A percentile compares a stretch with the other conserved stretches of the same genome.
Conservation (phyloP, 345 rosid species). For the Eucalyptus pumila region DNA sequence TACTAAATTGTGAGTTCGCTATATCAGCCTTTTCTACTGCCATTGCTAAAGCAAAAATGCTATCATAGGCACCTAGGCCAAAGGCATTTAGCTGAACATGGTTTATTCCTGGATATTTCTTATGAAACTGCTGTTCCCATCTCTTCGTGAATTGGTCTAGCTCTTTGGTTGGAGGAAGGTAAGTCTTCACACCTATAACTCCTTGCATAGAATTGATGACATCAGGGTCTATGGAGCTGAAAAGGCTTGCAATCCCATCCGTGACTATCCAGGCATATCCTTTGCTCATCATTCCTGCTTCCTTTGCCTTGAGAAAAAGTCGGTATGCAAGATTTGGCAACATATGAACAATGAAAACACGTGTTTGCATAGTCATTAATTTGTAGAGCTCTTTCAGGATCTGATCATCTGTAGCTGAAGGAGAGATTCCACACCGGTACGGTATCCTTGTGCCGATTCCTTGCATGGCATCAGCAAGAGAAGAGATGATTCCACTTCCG, state of each 20-base stretch:
- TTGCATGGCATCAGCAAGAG: conserved; percentile 21
- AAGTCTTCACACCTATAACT: conserved; percentile 16
- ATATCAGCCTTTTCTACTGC: not conserved
- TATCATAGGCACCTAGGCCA: conserved; percentile 20
- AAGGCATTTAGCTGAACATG: not conserved
- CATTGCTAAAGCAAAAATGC: not conserved
- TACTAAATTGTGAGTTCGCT: not conserved
- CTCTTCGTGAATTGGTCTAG: not conserved
- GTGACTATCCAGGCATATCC: conserved; percentile 52
- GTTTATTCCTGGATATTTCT: not conserved
- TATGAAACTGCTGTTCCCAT: conserved; percentile 11
- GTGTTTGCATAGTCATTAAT: conserved; percentile 39
- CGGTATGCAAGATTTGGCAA: conserved; percentile 5
- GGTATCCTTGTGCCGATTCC: not conserved
- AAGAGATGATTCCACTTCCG: conserved; percentile 33
- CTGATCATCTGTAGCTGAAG: conserved; percentile 16
- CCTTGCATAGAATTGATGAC: conserved; percentile 24
- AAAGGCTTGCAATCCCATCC: conserved; percentile 1
- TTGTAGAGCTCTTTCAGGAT: conserved; percentile 19
- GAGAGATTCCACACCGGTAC: conserved; percentile 13
- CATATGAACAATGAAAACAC: conserved; percentile 50
- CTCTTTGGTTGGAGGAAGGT: not conserved
- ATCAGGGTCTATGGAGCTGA: not conserved
- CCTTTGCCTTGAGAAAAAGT: conserved; percentile 20
- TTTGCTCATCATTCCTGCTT: conserved; percentile 41